Conservation (phyloP, 2,329 filamentous ascomycete genomes). For the Aspergillus unguis region DNA sequence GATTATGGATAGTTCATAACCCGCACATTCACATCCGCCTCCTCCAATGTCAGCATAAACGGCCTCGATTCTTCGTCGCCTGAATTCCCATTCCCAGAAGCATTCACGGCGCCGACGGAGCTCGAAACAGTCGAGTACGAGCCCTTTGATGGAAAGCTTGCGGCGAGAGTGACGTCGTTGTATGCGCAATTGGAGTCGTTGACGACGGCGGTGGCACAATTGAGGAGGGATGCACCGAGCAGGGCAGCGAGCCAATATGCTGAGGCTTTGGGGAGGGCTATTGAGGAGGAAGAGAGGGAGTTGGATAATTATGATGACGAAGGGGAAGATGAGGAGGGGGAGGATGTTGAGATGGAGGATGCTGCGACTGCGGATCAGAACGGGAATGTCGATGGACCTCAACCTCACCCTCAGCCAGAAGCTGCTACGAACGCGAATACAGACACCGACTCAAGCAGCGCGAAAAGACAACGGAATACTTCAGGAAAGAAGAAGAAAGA, state of each 20-base stretch:
- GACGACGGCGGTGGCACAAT: slow-evolving; percentile 46
- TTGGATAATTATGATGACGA: slow-evolving; percentile 61
- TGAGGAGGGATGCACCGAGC: slow-evolving; percentile 44
- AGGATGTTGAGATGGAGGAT: slow-evolving; percentile 3
- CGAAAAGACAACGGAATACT: neutral
- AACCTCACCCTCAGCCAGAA: neutral
- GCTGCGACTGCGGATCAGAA: neutral
- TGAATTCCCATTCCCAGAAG: slow-evolving; percentile 30
- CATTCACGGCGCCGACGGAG: slow-evolving; percentile 34
- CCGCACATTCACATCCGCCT: slow-evolving; percentile 43
- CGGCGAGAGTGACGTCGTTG: slow-evolving; percentile 41
- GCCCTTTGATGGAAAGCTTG: slow-evolving; percentile 44
- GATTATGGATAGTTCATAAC: slow-evolving; percentile 39
- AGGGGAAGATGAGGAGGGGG: slow-evolving; percentile 16
- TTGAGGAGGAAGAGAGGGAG: slow-evolving; percentile 42
- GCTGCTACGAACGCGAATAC: neutral
- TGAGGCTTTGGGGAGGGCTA: slow-evolving; percentile 30
- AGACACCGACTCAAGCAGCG: neutral
- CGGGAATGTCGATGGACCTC: slow-evolving; percentile 14
- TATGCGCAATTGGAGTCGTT: slow-evolving; percentile 49
- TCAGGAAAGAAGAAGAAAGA: neutral
- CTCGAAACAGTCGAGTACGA: slow-evolving; percentile 46
- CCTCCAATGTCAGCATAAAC: slow-evolving; percentile 47
- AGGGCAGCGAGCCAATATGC: slow-evolving; percentile 41
- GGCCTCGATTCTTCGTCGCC: slow-evolving; percentile 41